Evolutionary conservation across 192 early-diverging fungal species (phyloP).

Genomic region (Entrophospora sp.): DNA sequence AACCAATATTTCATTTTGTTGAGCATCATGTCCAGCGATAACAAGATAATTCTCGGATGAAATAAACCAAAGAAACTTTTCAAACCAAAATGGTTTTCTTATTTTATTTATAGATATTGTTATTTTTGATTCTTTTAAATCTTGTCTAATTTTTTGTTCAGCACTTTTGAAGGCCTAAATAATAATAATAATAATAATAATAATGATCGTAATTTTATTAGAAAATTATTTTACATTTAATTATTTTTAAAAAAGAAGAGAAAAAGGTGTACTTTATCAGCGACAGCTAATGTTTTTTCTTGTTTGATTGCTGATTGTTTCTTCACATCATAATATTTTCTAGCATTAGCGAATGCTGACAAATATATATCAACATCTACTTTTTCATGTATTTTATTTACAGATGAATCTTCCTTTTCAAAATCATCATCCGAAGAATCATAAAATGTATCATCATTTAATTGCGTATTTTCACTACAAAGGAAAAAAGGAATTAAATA

Average conservation of each 20-base stretch:
- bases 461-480: too few relatives aligned
- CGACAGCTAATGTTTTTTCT: conserved; percentile 79
- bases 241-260: too few relatives aligned
- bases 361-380: conserved; percentile 84
- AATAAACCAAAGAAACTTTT: conserved; percentile 96
- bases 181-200: conserved; percentile 1
- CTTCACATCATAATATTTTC: conserved; percentile 79
- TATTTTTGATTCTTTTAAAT: conserved; percentile 68
- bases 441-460: background rate
- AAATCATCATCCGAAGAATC: background rate
- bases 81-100: conserved; percentile 96
- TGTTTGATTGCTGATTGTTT: conserved; percentile 81
- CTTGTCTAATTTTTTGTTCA: conserved; percentile 79
- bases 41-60: conserved; percentile 88
- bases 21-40: conserved; percentile 84
- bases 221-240: background rate
- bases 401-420: conserved; percentile 46
- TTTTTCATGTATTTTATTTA: conserved; percentile 29
- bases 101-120: conserved; percentile 70
- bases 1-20: conserved; percentile 90
- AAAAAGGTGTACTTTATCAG: conserved; percentile 63
- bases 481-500: too few relatives aligned
- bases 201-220: background rate
- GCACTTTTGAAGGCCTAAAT: conserved; percentile 73
- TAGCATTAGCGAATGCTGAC: conserved; percentile 84